Conservation (phyloP, 176 grass and related monocot genomes). For the Oryza punctata region DNA sequence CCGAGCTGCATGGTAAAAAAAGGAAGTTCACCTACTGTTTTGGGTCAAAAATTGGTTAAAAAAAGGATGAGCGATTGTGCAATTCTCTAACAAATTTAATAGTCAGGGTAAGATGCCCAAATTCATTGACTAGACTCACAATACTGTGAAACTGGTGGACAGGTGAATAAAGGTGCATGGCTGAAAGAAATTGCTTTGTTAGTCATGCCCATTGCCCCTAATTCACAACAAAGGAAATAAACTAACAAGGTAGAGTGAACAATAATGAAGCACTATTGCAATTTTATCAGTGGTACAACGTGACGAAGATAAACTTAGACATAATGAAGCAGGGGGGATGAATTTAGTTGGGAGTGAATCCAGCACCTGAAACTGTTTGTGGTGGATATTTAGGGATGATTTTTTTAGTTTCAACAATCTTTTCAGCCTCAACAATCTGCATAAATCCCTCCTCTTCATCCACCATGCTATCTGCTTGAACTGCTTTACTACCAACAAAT, state of each 20-base stretch:
- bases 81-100: neutral
- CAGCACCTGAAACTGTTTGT: conserved; percentile 34
- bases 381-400: neutral
- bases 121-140: neutral
- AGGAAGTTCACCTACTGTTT: no score
- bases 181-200: neutral
- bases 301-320: neutral
- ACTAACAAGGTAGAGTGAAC: neutral
- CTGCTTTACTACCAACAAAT: conserved; percentile 56
- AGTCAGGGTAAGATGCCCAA: neutral
- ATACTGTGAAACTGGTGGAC: neutral
- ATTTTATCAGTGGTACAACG: neutral
- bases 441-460: conserved; percentile 49
- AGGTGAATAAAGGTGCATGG: neutral
- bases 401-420: conserved; percentile 38
- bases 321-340: neutral
- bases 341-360: neutral
- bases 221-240: neutral
- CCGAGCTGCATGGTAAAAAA: no score
- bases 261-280: no score
- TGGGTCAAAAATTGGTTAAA: no score
- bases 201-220: neutral
- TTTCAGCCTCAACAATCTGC: conserved; percentile 24
- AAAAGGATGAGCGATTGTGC: no score
- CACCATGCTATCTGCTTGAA: conserved; percentile 19